Evolutionary conservation across 2,329 filamentous ascomycete species (phyloP), one percentile per base, ranked within the genome.

Genomic region (Graphilbum fragrans): DNA sequence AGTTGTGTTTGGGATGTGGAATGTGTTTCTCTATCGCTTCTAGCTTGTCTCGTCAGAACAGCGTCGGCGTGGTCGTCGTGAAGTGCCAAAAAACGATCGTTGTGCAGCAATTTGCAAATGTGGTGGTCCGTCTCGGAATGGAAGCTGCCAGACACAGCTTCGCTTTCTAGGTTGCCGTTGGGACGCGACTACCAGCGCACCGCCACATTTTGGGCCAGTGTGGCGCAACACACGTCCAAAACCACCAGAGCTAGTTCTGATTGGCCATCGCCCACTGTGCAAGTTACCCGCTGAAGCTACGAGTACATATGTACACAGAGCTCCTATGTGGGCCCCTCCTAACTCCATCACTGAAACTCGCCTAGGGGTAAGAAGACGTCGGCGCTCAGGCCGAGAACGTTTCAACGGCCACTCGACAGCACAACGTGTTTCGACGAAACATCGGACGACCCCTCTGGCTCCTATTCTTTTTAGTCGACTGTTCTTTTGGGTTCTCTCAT

Each of bases 301-400:
- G 25, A 29, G 25, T 14, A 29, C n/a, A n/a, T n/a, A n/a, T n/a
- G n/a, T n/a, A n/a, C n/a, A n/a, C n/a, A n/a, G n/a, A n/a, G n/a
- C n/a, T n/a, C n/a, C n/a, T n/a, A n/a, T n/a, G n/a, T n/a, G n/a
- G n/a, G n/a, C n/a, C n/a, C n/a, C n/a, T n/a, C n/a, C n/a, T 27
- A 27, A 7, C 25, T 7, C 25, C 7, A 5, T 5, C 8, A 10
- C 29, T 31, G 29, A 31, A 31, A 31, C 29, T 14, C 29, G 7
- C 25, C 25, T 8, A 12, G 25, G 25, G 25, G 12, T 12, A 27
- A 12, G 25, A 12, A 7, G 25, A 27, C 23, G 7, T 12, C 23
- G 12, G 36, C 36, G 37, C 29, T 42, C 36, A 23, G 36, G 34
- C 42, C 35, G 31, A 18, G 19, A 22, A 37, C 35, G 25, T 41